Percentiles rank a stretch among this genome's conserved stretches.
Evolutionary conservation across 1,284 basidiomycete species (phyloP).

Genomic region (Trichosporon sp.): DNA sequence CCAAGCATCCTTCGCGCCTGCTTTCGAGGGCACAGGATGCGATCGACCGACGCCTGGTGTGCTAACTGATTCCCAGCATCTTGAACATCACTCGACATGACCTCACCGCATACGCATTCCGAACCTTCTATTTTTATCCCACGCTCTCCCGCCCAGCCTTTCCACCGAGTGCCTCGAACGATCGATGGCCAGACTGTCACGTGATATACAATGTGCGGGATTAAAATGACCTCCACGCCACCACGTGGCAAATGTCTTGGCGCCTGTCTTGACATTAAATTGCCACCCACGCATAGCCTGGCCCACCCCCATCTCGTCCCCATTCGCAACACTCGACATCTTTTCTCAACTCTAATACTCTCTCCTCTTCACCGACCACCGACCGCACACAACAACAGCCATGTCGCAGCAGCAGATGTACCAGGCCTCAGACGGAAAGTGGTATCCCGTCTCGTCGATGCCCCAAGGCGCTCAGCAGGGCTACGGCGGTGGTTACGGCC

Average conservation of each 20-base stretch:
- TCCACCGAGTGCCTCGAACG: background rate
- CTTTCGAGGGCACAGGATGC: too few species aligned
- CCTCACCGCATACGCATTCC: conserved; percentile 3
- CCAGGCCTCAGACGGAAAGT: conserved; percentile 34
- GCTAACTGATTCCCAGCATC: background rate
- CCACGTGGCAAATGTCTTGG: conserved; percentile 8
- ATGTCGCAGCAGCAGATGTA: conserved; percentile 28
- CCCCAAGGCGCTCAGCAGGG: conserved; percentile 22
- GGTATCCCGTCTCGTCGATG: conserved; percentile 33
- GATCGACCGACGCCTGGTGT: background rate
- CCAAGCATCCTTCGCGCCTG: too few species aligned
- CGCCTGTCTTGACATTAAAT: background rate
- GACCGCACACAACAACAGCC: background rate
- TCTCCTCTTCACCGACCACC: too few species aligned
- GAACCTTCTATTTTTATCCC: conserved; percentile 5
- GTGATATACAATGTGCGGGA: background rate
- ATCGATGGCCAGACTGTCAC: background rate
- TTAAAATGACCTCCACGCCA: background rate
- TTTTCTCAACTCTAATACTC: background rate
- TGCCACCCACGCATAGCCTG: background rate
- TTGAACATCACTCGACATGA: background rate
- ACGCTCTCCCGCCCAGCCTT: conserved; percentile 8
- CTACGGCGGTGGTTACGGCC: conserved; percentile 10
- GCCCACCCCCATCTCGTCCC: background rate
- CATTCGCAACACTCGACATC: background rate